Evolutionary conservation across 1,284 basidiomycete species (phyloP).

Genomic region (Ceratobasidium sp.): DNA sequence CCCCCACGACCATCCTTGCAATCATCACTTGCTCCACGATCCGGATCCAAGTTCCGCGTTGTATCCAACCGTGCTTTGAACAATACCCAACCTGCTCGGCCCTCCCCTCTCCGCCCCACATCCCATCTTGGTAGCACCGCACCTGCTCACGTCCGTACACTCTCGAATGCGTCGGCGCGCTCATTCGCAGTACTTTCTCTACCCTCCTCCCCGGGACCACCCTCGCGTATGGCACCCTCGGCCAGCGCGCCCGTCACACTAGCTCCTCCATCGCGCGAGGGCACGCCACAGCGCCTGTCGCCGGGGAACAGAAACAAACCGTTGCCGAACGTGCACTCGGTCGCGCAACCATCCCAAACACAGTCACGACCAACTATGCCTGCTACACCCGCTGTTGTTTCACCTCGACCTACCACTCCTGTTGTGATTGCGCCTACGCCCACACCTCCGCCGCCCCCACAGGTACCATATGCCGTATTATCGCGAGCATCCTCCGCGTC

Average conservation of each 20-base stretch:
- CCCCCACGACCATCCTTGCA: slow-evolving; percentile 60
- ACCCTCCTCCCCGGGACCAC: slow-evolving; percentile 37
- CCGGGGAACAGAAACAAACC: slow-evolving; percentile 42
- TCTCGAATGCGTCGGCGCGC: slow-evolving; percentile 41
- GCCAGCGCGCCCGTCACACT: slow-evolving; percentile 35
- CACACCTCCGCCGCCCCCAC: slow-evolving; percentile 20
- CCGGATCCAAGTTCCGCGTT: slow-evolving; percentile 52
- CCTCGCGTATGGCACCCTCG: slow-evolving; percentile 38
- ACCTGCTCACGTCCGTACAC: slow-evolving; percentile 27
- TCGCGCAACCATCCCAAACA: neutral
- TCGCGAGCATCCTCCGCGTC: slow-evolving; percentile 35
- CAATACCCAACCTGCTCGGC: slow-evolving; percentile 46
- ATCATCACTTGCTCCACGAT: slow-evolving; percentile 51
- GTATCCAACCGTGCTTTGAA: slow-evolving; percentile 45
- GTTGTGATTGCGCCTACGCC: slow-evolving; percentile 19
- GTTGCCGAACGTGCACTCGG: slow-evolving; percentile 13
- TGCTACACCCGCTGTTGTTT: slow-evolving; percentile 4
- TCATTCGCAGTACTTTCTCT: slow-evolving; percentile 26
- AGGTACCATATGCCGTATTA: slow-evolving; percentile 30
- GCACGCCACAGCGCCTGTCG: slow-evolving; percentile 35
- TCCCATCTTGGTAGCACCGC: slow-evolving; percentile 6
- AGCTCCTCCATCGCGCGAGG: slow-evolving; percentile 28
- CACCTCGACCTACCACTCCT: slow-evolving; percentile 32
- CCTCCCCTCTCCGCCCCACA: slow-evolving; percentile 33
- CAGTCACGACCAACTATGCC: neutral